Evolutionary conservation across 2,329 filamentous ascomycete species (phyloP), one percentile per base, ranked within the genome.

Genomic region (Lasiodiplodia sp.): DNA sequence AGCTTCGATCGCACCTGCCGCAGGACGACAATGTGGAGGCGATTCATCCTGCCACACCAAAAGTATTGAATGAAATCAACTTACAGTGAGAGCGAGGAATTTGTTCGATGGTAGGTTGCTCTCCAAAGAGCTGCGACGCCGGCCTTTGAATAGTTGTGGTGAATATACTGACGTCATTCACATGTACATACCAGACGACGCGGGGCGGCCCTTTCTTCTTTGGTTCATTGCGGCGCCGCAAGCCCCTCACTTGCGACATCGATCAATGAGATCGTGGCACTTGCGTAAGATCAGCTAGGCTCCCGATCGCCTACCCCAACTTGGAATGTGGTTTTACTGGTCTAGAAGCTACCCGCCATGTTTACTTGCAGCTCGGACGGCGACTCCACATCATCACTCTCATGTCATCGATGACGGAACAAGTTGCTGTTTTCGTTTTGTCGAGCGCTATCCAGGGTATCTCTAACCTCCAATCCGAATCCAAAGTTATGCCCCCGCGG

Each of bases 171-270:
- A 64, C 60, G 60, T 64, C 60, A 64, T 52, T 1, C 6, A 47
- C 44, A 47, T 38, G 47, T 28, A 51, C 58, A 47, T 28, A 51
- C 58, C 57, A 62, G n/a, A 62, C 60, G 38, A 38, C 51, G 38
- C 18, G 44, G 47, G 60, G 47, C 60, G 37, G 14, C 60, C 60
- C 31, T 64, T 64, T 28, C 60, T 52, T 31, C 47, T 64, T 64
- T 64, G 4, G 60, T 64, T 44, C 11, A 64, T 38, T 52, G 60
- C 47, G 37, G 60, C 60, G 60, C 37, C 52, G 47, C 60, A 18
- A 64, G 60, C 60, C 60, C 60, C 60, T 64, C 60, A 64, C 60
- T 64, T 64, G 60, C 31, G 60, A 64, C 60, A 52, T 64, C 60
- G 25, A 31, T 47, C 47, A 23, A 49, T 25, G 25, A 28, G 60